Conservation (phyloP, 2,329 filamentous ascomycete species). For the Botrytis fabae region DNA sequence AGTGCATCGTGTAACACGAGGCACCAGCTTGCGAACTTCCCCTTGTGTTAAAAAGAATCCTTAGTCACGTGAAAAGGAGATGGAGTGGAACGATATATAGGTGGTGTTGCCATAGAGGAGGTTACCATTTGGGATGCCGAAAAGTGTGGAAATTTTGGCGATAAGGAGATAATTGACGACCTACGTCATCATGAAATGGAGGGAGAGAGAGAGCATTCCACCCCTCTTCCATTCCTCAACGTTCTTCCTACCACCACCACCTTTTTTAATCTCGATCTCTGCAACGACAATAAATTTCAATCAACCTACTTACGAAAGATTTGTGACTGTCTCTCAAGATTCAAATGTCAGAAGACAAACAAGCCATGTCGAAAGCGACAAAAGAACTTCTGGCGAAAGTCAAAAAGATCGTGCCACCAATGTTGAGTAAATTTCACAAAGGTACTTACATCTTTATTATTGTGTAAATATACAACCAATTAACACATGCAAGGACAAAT, state of each 20-base stretch:
- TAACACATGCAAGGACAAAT: constrained; percentile 68
- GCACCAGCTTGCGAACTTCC: background rate
- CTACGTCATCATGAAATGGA: constrained; percentile 14
- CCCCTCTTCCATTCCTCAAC: background rate
- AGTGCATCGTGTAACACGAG: background rate
- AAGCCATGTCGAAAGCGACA: constrained; percentile 66
- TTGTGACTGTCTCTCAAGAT: background rate
- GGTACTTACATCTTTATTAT: constrained; percentile 50
- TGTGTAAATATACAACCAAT: constrained; percentile 22
- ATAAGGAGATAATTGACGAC: background rate
- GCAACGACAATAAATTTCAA: background rate
- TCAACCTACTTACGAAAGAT: background rate
- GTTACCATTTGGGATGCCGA: background rate
- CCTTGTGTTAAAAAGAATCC: accelerated
- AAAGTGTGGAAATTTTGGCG: background rate
- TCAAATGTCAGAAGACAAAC: constrained; percentile 37
- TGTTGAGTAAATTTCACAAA: constrained; percentile 96
- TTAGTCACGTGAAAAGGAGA: background rate
- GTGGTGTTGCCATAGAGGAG: background rate
- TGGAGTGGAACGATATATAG: background rate
- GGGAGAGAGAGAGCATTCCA: background rate
- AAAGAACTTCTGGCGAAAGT: constrained; percentile 77
- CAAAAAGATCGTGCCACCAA: constrained; percentile 87
- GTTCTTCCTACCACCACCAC: background rate
- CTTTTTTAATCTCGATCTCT: background rate